These are phyloP conservation scores for Oryza glaberrima DNA, from an alignment of 176 grass and related monocot genomes.

Conservation along the genomic window DNA sequence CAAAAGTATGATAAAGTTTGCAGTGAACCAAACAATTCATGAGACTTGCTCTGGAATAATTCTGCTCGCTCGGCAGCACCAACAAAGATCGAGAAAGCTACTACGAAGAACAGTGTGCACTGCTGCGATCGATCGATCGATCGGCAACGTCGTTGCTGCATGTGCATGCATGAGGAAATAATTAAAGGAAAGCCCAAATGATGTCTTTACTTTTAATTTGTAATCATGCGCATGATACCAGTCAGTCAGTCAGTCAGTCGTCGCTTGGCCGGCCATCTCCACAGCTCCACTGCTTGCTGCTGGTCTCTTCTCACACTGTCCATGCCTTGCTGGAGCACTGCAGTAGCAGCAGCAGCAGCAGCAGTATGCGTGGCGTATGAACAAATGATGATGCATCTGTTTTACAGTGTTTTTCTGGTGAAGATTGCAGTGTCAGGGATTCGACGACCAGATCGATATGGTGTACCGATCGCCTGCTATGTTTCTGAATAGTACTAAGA, in stretches of 20 bases:
- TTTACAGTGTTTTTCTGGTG: background rate
- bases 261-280: background rate
- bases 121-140: background rate
- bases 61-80: background rate
- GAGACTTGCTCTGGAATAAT: background rate
- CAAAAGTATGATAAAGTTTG: no score
- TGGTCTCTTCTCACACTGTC: background rate
- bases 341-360: background rate
- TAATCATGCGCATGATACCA: constrained; percentile 19
- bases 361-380: background rate
- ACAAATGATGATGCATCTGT: background rate
- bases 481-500: no score
- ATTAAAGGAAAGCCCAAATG: constrained; percentile 11
- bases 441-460: no score
- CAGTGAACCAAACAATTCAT: no score
- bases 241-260: background rate
- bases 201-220: constrained; percentile 45
- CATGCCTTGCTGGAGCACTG: background rate
- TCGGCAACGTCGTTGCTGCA: background rate
- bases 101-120: background rate
- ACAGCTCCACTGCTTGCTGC: background rate
- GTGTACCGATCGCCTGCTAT: no score
- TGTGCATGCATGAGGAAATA: background rate
- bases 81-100: background rate
- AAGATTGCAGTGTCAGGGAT: no score